Base-by-base conservation (phyloP, 179 eudicot genomes). In the Drosera spatulata region DNA sequence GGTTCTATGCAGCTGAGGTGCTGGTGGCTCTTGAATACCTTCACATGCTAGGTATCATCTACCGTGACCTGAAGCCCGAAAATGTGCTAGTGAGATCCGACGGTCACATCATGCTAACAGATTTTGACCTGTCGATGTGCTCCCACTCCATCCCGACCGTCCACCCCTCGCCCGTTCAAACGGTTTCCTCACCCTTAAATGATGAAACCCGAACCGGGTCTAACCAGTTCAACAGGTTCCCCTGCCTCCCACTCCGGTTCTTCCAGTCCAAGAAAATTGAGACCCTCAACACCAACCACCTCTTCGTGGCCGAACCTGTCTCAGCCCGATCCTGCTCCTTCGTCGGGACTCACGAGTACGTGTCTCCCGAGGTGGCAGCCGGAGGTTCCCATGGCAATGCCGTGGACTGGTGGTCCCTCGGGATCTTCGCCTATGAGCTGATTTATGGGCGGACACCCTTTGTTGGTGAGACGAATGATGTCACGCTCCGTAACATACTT, bases 31-130 rank as follows among this genome's bases (percentile, higher is more conserved):
- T 88, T 55, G 96, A 88, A 69, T 88, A 88, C 76, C 88, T 88
- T 4, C 96, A 88, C 81, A 86, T 88, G 96, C 50, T 88, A 42
- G 96, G 96, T 58, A 82, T 88, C 63, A 80, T 88, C 50, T 88
- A 88, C 86, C 66, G 96, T 63, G 96, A 88, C 71, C 69, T 88
- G 33, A 88, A 88, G 66, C 96, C 96, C 8, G 96, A 88, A 65
- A 88, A 88, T 69, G 90, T 88, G 44, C 54, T 88, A 53, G 90
- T 88, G 48, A 70, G 94, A 83, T 83, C 94, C 0, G 90, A 88
- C 82, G 96, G 96, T 72, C 96, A 88, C 75, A 88, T 88, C 67
- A 88, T 88, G 96, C 90, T 88, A 67, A 81, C 96, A 6, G 96
- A 89, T 59, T 87, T 87, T 51, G 95, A 79, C 64, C 90, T 88